These are phyloP conservation scores for Patellaria atrata DNA, from an alignment of 495 filamentous ascomycete species.

Conservation along the genomic window DNA sequence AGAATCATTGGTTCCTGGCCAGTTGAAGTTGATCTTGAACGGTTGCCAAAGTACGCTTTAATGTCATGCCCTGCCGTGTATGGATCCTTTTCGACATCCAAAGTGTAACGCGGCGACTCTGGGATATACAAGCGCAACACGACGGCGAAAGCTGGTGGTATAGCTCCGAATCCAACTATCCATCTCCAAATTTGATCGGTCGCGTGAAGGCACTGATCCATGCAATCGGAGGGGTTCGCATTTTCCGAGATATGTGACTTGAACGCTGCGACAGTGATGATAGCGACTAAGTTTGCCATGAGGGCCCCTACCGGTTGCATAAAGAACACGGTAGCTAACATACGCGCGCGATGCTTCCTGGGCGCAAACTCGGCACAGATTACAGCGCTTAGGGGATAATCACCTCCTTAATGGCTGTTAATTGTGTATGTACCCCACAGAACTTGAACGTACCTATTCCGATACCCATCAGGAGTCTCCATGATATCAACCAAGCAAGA, in stretches of 20 bases:
- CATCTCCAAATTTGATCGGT: constrained; percentile 14
- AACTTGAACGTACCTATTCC: too few species aligned
- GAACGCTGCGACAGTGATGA: constrained; percentile 9
- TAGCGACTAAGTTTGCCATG: constrained; percentile 15
- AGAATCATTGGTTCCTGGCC: too few species aligned
- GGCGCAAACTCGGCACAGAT: constrained; percentile 15
- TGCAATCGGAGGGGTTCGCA: not conserved
- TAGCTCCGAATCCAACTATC: constrained; percentile 13
- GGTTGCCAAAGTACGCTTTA: too few species aligned
- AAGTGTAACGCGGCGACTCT: constrained; percentile 15
- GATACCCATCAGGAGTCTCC: constrained; percentile 11
- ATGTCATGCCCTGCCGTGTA: too few species aligned
- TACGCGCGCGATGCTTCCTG: constrained; percentile 10
- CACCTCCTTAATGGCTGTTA: too few species aligned
- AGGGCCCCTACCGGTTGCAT: constrained; percentile 15
- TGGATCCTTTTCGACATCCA: constrained; percentile 14
- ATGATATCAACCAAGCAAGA: constrained; percentile 15
- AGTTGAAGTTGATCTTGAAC: too few species aligned
- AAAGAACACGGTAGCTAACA: constrained; percentile 17
- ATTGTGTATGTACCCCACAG: too few species aligned
- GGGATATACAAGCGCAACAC: constrained; percentile 16
- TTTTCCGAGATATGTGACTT: constrained; percentile 5
- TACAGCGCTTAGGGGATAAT: constrained; percentile 16
- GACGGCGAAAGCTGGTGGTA: constrained; percentile 14
- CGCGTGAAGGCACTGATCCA: constrained; percentile 6